Percentiles rank a stretch among this genome's conserved stretches.
phyloP scores from a whole-genome alignment of 345 rosid species.

The Cardiospermum halicacabum region DNA sequence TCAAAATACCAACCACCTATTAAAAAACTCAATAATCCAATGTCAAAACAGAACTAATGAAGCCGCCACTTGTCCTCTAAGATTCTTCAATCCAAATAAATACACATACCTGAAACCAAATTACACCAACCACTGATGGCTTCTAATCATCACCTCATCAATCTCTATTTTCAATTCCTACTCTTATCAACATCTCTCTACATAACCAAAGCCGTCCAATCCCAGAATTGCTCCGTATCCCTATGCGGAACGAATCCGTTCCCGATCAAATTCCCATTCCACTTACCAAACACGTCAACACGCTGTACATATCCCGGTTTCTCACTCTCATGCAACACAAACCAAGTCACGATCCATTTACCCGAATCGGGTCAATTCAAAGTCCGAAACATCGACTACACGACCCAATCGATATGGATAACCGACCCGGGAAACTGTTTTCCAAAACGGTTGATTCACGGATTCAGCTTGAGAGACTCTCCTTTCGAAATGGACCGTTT shows the following conservation, averaged over 20 bases:
- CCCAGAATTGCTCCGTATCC: not conserved
- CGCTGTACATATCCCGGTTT: slow-evolving; percentile 15
- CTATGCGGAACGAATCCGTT: not conserved
- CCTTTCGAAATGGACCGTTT: slow-evolving; percentile 6
- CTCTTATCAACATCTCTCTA: not conserved
- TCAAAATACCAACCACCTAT: too few relatives aligned
- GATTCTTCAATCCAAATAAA: not conserved
- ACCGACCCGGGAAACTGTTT: slow-evolving; percentile 3
- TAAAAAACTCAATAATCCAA: too few relatives aligned
- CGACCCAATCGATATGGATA: not conserved
- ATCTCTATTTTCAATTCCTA: not conserved
- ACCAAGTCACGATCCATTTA: not conserved
- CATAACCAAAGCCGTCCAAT: not conserved
- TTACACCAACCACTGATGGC: slow-evolving; percentile 4
- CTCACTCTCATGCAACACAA: not conserved
- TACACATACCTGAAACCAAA: not conserved
- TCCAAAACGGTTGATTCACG: slow-evolving; percentile 17
- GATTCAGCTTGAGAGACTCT: slow-evolving; percentile 10
- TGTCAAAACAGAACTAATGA: too few relatives aligned
- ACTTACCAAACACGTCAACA: not conserved
- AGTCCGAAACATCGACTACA: slow-evolving; percentile 1
- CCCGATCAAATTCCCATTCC: slow-evolving; percentile 14
- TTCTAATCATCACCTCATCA: not conserved
- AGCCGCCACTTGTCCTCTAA: too few relatives aligned
- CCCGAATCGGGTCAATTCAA: not conserved